Evolutionary conservation across 352 stramenopile species (phyloP).

Genomic region (Pythium coloratum): DNA sequence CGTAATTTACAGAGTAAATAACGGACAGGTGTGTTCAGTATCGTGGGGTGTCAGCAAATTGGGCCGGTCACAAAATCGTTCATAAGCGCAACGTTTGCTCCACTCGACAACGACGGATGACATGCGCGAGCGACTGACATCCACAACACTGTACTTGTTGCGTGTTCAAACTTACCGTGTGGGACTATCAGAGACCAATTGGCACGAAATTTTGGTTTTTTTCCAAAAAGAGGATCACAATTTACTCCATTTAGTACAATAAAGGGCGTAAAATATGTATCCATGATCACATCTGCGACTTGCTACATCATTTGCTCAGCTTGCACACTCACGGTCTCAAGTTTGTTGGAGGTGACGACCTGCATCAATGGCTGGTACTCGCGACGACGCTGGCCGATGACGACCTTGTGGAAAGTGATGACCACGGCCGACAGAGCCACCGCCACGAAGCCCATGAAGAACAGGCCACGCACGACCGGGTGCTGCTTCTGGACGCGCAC

Average conservation of each 20-base stretch:
- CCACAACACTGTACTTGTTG: neutral
- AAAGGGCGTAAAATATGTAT: neutral
- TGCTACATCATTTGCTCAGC: no score
- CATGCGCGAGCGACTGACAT: neutral
- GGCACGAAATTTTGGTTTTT: neutral
- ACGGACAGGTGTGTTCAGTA: neutral
- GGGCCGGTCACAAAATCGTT: neutral
- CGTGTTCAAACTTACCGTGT: neutral
- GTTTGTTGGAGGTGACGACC: constrained; percentile 11
- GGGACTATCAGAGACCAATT: neutral
- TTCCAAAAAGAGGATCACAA: neutral
- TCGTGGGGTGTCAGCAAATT: neutral
- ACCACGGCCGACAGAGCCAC: constrained; percentile 13
- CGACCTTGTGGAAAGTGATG: constrained; percentile 22
- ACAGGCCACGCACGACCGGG: neutral
- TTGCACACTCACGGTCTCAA: neutral
- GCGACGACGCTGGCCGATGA: constrained; percentile 17
- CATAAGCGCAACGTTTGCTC: neutral
- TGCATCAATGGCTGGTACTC: constrained; percentile 26
- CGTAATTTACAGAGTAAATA: neutral
- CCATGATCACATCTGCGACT: neutral
- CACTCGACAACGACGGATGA: neutral
- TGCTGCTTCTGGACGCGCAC: constrained; percentile 15
- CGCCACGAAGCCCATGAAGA: constrained; percentile 1
- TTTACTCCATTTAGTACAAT: neutral